Evolutionary conservation across 2,329 filamentous ascomycete species (phyloP).

Genomic region (Tolypocladium amazonense): DNA sequence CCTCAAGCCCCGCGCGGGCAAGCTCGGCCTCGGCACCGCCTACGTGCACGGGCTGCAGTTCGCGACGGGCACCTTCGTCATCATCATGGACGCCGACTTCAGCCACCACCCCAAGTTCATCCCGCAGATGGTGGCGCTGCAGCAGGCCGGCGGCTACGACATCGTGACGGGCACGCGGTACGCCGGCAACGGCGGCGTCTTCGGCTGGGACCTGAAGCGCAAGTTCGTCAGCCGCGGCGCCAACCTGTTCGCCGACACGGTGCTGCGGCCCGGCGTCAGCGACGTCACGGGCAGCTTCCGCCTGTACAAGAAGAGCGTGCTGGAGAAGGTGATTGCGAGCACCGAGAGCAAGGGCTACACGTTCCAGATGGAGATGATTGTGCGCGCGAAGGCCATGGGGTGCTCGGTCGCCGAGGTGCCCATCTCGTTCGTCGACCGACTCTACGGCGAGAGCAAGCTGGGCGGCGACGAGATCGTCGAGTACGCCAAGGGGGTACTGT

Average conservation of each 20-base stretch:
- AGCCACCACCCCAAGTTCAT: conserved; percentile 99
- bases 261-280: conserved; percentile 85
- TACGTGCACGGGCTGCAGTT: conserved; percentile 93
- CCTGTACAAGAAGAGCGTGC: conserved; percentile 81
- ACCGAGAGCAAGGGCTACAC: conserved; percentile 96
- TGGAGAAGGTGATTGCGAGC: conserved; percentile 81
- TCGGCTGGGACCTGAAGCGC: conserved; percentile 90
- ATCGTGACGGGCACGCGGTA: conserved; percentile 97
- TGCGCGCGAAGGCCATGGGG: conserved; percentile 91
- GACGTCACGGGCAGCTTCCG: conserved; percentile 93
- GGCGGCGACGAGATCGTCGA: conserved; percentile 93
- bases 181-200: conserved; percentile 80
- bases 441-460: conserved; percentile 93
- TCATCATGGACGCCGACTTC: conserved; percentile 99
- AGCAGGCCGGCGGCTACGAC: conserved; percentile 71
- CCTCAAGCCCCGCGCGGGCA: conserved; percentile 82
- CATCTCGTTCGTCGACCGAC: conserved; percentile 88
- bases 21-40: conserved; percentile 91
- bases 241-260: conserved; percentile 91
- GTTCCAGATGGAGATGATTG: conserved; percentile 99
- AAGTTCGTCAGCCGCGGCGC: conserved; percentile 78
- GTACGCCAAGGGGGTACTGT: conserved; percentile 79
- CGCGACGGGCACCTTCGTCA: conserved; percentile 83
- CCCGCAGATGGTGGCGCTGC: conserved; percentile 77
- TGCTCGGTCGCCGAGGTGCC: conserved; percentile 91